A percentile compares a stretch with the other conserved stretches of the same genome.
Conservation (phyloP, 768 basidiomycete genomes). For the Pulveroboletus ravenelii region DNA sequence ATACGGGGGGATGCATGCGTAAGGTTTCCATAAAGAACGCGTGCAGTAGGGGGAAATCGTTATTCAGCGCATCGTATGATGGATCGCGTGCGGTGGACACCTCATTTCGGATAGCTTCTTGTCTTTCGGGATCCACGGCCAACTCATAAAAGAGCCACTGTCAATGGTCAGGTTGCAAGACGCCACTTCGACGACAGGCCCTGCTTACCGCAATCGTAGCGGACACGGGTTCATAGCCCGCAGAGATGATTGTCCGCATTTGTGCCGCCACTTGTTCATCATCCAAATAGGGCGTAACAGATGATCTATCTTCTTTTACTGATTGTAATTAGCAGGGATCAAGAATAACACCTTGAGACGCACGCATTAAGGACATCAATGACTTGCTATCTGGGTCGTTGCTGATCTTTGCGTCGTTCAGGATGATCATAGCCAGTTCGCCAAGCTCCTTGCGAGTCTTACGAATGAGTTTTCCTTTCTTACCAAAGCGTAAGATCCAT, state of each 20-base stretch:
- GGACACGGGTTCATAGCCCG: slow-evolving; percentile 43
- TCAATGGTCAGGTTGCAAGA: slow-evolving; percentile 3
- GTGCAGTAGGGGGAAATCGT: slow-evolving; percentile 50
- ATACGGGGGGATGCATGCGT: slow-evolving; percentile 55
- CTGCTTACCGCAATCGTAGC: slow-evolving; percentile 32
- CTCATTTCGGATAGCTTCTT: slow-evolving; percentile 55
- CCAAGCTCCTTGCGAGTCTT: slow-evolving; percentile 52
- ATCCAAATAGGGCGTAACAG: slow-evolving; percentile 35
- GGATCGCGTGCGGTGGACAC: slow-evolving; percentile 42
- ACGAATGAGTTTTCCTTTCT: slow-evolving; percentile 56
- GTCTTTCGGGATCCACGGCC: slow-evolving; percentile 45
- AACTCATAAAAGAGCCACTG: slow-evolving; percentile 69
- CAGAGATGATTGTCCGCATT: slow-evolving; percentile 60
- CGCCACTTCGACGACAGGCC: not conserved
- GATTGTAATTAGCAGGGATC: slow-evolving; percentile 2
- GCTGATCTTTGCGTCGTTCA: slow-evolving; percentile 47
- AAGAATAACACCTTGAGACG: not conserved
- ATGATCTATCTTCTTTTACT: slow-evolving; percentile 43
- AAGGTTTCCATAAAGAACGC: slow-evolving; percentile 59
- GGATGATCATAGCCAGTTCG: slow-evolving; percentile 46
- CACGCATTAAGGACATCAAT: slow-evolving; percentile 54
- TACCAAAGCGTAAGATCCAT: slow-evolving; percentile 49
- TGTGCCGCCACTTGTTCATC: slow-evolving; percentile 53
- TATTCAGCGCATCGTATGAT: slow-evolving; percentile 48
- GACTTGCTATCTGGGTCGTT: slow-evolving; percentile 43